Base-by-base conservation (phyloP, 805 yeast species). In the Wickerhamomyces xylosicus region DNA sequence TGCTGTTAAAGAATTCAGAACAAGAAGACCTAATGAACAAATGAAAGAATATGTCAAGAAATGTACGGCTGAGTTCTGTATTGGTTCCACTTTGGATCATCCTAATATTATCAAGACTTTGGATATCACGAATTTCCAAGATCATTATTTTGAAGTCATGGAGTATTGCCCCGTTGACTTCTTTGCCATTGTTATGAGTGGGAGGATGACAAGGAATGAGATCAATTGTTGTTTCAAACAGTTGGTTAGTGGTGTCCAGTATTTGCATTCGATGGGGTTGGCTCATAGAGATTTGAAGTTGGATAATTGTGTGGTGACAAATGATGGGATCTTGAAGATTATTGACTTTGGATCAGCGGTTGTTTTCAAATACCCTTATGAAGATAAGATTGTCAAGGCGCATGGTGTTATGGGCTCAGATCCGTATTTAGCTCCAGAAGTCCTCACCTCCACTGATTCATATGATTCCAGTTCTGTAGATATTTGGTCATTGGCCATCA, bases 281-380 rank as follows among this genome's bases (percentile, higher is more conserved):
- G 86, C 92, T 1, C 95, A 84, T 58, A 67, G 95, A 45, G 95
- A 84, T 63, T 67, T 84, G 54, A 84, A 84, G 56, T 66, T 84
- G 39, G 95, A 84, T 58, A 84, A 84, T 53, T 84, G 95, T 66
- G 90, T 82, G 27, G 74, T 84, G 48, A 79, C 85, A 7, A 64
- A 63, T 6, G 72, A 79, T 36, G 94, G 94, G 5, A 79, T 84
- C 34, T 64, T 84, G 31, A 84, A 84, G 53, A 64, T 84, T 42
- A 84, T 84, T 48, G 95, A 84, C 61, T 84, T 84, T 55, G 95
- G 95, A 28, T 73, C 83, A 38, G 90, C 94, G 2, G 87, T 81
- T 18, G 86, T 84, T 4, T 84, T 81, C 62, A 78, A 75, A 49
- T 82, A 82, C 52, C 92, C 92, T 4, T 79, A 72, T 53, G 83